Conservation (phyloP, 2,329 filamentous ascomycete species). For the Pseudocercospora fijiensis region DNA sequence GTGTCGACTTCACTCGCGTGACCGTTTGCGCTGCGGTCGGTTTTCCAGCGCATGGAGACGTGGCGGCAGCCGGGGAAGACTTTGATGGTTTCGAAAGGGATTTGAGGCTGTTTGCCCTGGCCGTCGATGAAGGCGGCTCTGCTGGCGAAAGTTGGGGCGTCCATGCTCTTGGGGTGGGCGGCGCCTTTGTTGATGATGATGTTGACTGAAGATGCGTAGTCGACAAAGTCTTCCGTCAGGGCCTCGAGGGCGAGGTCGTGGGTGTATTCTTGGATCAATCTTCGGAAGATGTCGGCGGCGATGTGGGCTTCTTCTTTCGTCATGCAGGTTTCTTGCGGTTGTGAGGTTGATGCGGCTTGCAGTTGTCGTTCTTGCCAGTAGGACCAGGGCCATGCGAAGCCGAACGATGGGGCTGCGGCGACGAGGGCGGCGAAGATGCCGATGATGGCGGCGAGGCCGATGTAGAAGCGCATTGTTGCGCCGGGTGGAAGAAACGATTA, state of each 20-base stretch:
- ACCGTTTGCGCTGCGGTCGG: constrained; percentile 28
- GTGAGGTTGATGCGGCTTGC: neutral
- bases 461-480: constrained; percentile 26
- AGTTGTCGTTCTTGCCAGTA: neutral
- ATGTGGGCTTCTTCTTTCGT: constrained; percentile 22
- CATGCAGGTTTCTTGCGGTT: constrained; percentile 28
- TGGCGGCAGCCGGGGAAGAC: constrained; percentile 33
- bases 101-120: constrained; percentile 31
- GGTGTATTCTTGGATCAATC: constrained; percentile 35
- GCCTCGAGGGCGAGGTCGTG: constrained; percentile 27
- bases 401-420: constrained; percentile 10
- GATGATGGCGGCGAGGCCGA: constrained; percentile 16
- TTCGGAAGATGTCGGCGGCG: constrained; percentile 33
- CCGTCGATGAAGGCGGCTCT: constrained; percentile 27
- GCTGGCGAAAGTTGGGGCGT: constrained; percentile 26
- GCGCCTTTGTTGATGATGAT: constrained; percentile 36
- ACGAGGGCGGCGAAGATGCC: constrained; percentile 12
- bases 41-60: constrained; percentile 33
- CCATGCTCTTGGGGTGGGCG: constrained; percentile 26
- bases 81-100: constrained; percentile 32
- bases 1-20: constrained; percentile 30
- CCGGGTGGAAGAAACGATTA: neutral
- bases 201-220: constrained; percentile 37
- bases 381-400: constrained; percentile 6
- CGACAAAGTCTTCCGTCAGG: constrained; percentile 33